A percentile compares a stretch with the other conserved stretches of the same genome.
These are phyloP conservation scores for Sporisorium exsertum DNA, from an alignment of 1,284 basidiomycete species.

Conservation along the genomic window DNA sequence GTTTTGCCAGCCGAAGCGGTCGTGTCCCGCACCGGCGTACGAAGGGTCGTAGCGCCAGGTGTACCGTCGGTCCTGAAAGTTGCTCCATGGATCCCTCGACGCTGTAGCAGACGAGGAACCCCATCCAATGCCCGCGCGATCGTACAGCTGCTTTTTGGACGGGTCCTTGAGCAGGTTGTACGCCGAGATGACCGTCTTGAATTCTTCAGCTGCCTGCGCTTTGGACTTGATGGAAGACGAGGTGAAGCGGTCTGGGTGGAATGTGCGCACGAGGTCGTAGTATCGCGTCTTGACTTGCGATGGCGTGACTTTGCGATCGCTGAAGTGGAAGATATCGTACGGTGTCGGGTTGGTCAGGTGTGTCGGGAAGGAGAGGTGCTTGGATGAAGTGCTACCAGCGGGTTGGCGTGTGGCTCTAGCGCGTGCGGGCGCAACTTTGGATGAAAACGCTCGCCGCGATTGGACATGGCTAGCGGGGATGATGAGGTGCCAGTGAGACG, in stretches of 20 bases:
- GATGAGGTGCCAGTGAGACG: background rate
- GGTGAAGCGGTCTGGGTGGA: slow-evolving; percentile 58
- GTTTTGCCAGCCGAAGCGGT: slow-evolving; percentile 48
- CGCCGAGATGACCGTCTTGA: slow-evolving; percentile 53
- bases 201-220: slow-evolving; percentile 37
- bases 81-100: background rate
- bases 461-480: background rate
- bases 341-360: slow-evolving; percentile 48
- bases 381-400: background rate
- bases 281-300: slow-evolving; percentile 61
- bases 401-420: background rate
- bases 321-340: slow-evolving; percentile 66
- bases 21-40: slow-evolving; percentile 22
- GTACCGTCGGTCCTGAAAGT: slow-evolving; percentile 36
- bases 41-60: slow-evolving; percentile 14
- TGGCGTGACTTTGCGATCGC: slow-evolving; percentile 21
- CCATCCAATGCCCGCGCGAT: slow-evolving; percentile 54
- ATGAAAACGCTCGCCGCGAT: background rate
- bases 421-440: background rate
- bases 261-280: slow-evolving; percentile 61
- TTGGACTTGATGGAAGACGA: slow-evolving; percentile 18
- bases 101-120: background rate
- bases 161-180: slow-evolving; percentile 56
- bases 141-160: slow-evolving; percentile 35
- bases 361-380: slow-evolving; percentile 15